Conservation (phyloP, 1,139 yeast species). For the Yamadazyma triangularis region DNA sequence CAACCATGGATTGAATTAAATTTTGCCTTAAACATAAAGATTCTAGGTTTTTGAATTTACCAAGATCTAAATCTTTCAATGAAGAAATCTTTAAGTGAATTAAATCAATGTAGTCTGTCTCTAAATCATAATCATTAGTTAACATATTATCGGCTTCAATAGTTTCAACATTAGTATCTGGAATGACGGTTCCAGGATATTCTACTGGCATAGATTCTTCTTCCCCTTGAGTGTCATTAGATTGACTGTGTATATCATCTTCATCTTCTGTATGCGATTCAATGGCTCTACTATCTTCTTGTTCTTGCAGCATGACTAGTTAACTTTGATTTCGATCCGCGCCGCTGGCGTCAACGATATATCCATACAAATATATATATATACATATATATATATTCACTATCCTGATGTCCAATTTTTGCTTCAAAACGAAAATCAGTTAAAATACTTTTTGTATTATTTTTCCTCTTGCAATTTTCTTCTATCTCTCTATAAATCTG, state of each 20-base stretch:
- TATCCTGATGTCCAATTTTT: too few relatives aligned
- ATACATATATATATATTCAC: too few relatives aligned
- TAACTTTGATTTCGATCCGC: too few relatives aligned
- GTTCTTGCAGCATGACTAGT: too few relatives aligned
- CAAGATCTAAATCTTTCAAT: conserved; percentile 60
- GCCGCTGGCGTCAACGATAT: too few relatives aligned
- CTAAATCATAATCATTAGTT: conserved; percentile 56
- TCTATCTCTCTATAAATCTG: too few relatives aligned
- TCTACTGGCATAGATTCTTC: conserved; percentile 35
- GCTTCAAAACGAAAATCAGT: too few relatives aligned
- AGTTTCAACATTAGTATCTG: conserved; percentile 46
- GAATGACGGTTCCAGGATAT: conserved; percentile 48
- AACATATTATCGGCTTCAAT: conserved; percentile 55
- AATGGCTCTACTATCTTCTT: conserved; percentile 3
- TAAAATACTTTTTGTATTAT: too few relatives aligned
- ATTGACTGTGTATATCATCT: too few relatives aligned
- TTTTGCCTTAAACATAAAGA: conserved; percentile 80
- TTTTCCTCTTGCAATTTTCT: too few relatives aligned
- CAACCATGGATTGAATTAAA: conserved; percentile 67
- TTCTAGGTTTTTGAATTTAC: conserved; percentile 54
- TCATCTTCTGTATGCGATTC: conserved; percentile 19
- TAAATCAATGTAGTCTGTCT: conserved; percentile 66
- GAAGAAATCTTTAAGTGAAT: conserved; percentile 74
- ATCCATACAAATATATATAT: too few relatives aligned
- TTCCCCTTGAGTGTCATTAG: conserved; percentile 18